phyloP scores from a whole-genome alignment of 2,329 filamentous ascomycete species.

The Aspergillus persii region DNA sequence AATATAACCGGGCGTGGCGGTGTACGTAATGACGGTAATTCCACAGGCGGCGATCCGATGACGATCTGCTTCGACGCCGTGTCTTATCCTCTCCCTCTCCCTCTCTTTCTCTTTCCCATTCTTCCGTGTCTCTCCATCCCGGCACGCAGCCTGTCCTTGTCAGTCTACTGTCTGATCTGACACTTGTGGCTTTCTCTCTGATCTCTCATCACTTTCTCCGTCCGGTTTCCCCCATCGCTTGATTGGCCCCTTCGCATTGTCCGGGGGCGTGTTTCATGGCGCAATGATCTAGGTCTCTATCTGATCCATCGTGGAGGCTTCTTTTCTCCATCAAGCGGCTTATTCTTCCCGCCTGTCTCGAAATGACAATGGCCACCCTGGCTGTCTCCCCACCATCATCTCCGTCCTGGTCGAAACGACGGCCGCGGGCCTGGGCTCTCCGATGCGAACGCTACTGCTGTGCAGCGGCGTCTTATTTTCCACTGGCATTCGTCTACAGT shows the following conservation, averaged over 20 bases:
- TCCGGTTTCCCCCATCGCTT: neutral
- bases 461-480: conserved; percentile 73
- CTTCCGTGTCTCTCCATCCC: neutral
- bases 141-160: too few relatives aligned
- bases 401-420: conserved; percentile 41
- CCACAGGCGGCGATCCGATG: neutral
- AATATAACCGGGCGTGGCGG: neutral
- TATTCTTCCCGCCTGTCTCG: neutral
- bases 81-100: neutral
- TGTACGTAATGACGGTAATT: neutral
- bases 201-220: neutral
- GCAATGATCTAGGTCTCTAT: neutral
- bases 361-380: conserved; percentile 36
- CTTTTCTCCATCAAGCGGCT: neutral
- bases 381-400: conserved; percentile 39
- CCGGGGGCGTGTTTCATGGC: neutral
- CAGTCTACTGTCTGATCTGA: too few relatives aligned
- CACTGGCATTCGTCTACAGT: conserved; percentile 83
- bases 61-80: neutral
- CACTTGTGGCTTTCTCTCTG: too few relatives aligned
- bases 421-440: conserved; percentile 42
- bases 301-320: neutral
- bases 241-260: neutral
- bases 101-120: neutral
- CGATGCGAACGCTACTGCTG: conserved; percentile 80